A percentile compares a stretch with the other conserved stretches of the same genome.
These are phyloP conservation scores for Colletotrichum echinochloae DNA, from an alignment of 2,329 filamentous ascomycete genomes.

Conservation along the genomic window DNA sequence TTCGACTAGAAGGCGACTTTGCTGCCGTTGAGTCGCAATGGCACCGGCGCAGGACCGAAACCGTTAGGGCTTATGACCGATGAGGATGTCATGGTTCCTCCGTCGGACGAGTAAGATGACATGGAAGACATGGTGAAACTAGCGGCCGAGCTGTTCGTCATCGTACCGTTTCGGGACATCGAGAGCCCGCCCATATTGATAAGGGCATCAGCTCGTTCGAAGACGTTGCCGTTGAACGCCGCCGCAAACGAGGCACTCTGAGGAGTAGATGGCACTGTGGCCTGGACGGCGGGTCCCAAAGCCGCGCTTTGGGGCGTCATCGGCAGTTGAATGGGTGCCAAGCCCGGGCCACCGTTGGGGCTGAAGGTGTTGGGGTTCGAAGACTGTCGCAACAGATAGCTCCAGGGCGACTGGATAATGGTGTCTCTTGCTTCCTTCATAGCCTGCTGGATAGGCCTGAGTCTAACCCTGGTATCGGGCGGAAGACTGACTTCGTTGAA, in stretches of 20 bases:
- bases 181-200: conserved; percentile 69
- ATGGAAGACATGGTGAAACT: conserved; percentile 48
- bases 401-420: conserved; percentile 73
- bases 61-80: conserved; percentile 49
- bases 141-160: conserved; percentile 51
- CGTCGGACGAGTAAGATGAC: conserved; percentile 56
- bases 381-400: conserved; percentile 55
- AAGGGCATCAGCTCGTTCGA: conserved; percentile 69
- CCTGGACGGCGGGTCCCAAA: conserved; percentile 88
- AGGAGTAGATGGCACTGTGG: conserved; percentile 82
- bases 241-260: conserved; percentile 67
- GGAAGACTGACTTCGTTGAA: conserved; percentile 66
- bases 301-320: conserved; percentile 92
- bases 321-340: conserved; percentile 64
- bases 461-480: conserved; percentile 76
- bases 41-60: conserved; percentile 39
- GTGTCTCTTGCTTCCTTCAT: conserved; percentile 83
- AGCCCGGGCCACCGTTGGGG: conserved; percentile 44
- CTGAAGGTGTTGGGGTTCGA: conserved; percentile 40
- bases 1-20: conserved; percentile 52
- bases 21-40: conserved; percentile 53
- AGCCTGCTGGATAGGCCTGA: conserved; percentile 84
- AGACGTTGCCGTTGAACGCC: conserved; percentile 69
- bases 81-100: conserved; percentile 50
- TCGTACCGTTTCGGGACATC: conserved; percentile 65